A percentile compares a stretch with the other conserved stretches of the same genome.
Evolutionary conservation across 1,139 yeast species (phyloP).

Genomic region (Pichia terricola): DNA sequence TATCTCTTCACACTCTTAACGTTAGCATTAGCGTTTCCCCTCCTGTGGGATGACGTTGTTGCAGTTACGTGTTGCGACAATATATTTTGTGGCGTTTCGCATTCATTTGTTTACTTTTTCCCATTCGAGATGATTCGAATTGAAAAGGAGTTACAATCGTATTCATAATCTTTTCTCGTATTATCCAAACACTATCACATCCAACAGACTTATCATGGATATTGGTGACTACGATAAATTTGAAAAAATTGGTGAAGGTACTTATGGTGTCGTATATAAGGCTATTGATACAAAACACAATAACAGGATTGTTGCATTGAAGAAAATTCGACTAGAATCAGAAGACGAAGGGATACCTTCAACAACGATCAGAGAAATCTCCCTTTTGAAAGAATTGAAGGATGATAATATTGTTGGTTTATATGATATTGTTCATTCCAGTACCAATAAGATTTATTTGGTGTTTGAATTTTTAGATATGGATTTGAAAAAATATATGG

Average conservation of each 20-base stretch:
- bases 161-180: no score
- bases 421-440: slow-evolving; percentile 94
- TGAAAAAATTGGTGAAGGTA: slow-evolving; percentile 96
- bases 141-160: no score
- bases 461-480: slow-evolving; percentile 91
- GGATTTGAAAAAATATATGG: slow-evolving; percentile 96
- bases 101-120: neutral
- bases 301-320: slow-evolving; percentile 86
- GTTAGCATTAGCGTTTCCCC: no score
- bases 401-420: slow-evolving; percentile 88
- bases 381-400: slow-evolving; percentile 82
- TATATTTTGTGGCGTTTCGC: neutral
- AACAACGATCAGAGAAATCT: slow-evolving; percentile 94
- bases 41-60: no score
- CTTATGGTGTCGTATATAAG: slow-evolving; percentile 96
- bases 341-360: slow-evolving; percentile 99
- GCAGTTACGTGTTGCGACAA: no score
- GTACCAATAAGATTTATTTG: slow-evolving; percentile 82
- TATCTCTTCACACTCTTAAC: no score
- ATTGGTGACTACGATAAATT: slow-evolving; percentile 83
- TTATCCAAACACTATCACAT: no score
- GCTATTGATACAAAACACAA: slow-evolving; percentile 86
- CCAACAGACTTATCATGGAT: slow-evolving; percentile 37
- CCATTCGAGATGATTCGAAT: neutral
- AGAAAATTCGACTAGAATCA: slow-evolving; percentile 88